These are phyloP conservation scores for Zygnema cylindricum DNA, from an alignment of 139 green algal genomes.

Conservation along the genomic window DNA sequence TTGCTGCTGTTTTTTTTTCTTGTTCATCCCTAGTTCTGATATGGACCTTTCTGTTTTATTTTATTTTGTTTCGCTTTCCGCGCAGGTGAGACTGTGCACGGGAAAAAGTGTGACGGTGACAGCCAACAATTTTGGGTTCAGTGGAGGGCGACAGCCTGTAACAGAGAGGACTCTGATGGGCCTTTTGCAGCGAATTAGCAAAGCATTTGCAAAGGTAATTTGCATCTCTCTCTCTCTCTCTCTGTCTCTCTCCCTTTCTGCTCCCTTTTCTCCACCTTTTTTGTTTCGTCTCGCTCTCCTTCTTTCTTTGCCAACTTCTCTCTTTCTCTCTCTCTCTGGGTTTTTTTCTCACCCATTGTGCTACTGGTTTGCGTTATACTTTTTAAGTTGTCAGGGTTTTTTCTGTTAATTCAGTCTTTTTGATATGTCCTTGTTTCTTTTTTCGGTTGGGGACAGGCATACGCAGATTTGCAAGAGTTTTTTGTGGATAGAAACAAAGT, in stretches of 20 bases:
- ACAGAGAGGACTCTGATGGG: slow-evolving; percentile 26
- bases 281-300: no score
- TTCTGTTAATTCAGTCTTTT: slow-evolving; percentile 31
- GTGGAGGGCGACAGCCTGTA: not conserved
- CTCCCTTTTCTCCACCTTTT: not conserved
- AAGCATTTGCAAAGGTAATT: slow-evolving; percentile 47
- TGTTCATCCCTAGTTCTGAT: no score
- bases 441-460: slow-evolving; percentile 46
- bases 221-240: not conserved
- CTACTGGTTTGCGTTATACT: not conserved
- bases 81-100: slow-evolving; percentile 54
- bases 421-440: slow-evolving; percentile 22
- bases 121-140: slow-evolving; percentile 24
- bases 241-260: not conserved
- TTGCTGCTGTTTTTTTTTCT: no score
- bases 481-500: slow-evolving; percentile 58
- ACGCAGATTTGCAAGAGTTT: slow-evolving; percentile 45
- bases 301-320: no score
- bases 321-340: no score
- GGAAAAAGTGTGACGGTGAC: slow-evolving; percentile 52
- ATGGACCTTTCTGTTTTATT: no score
- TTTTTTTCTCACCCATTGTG: slow-evolving; percentile 7
- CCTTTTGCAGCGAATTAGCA: slow-evolving; percentile 16
- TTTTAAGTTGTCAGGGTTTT: slow-evolving; percentile 39
- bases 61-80: no score